Evolutionary conservation across 768 basidiomycete species (phyloP), one percentile per base, ranked within the genome.

Genomic region (Auricularia heimuer): DNA sequence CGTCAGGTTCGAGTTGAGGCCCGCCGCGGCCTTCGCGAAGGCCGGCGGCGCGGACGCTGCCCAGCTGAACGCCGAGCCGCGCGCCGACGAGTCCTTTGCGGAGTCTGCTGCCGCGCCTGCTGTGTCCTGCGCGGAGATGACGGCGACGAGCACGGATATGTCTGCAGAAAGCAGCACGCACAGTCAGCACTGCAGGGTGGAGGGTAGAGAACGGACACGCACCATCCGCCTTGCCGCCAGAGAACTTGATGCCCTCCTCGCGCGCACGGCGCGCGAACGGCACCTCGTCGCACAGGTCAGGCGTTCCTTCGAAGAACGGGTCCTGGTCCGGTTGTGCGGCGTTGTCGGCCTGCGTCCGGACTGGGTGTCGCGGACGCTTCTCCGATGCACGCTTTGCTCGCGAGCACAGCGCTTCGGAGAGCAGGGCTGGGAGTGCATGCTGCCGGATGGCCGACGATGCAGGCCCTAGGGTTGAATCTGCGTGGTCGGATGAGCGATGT

Each of bases 161-260:
- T 87, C 85, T 86, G 61, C 64, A 62, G 18, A 35, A 11, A 18
- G 24, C 21, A 14, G 56, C 2, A 10, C 0, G 12, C 24, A 33
- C 7, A 66, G 70, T 4, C 36, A 36, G 4, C 58, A 61, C 51
- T 67, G 62, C 44, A 68, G 61, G 54, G n/a, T 64, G 34, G 42
- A 58, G 39, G 61, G 42, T 33, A 66, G 66, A 74, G 76, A 45
- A 77, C 75, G n/a, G 77, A 74, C 6, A 72, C 83, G 72, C 66
- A 90, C 91, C 92, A 76, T 95, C 92, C 62, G 83, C 83, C 78
- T 95, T 95, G 36, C 93, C 93, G 47, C 92, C 92, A 18, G 79
- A 77, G 73, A 91, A 94, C 42, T 74, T 74, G 70, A 83, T 82
- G 16, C 92, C 92, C 62, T 83, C 82, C 69, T 93, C 87, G 67